Evolutionary conservation across 2,329 filamentous ascomycete species (phyloP), one percentile per base, ranked within the genome.

Genomic region (Aspergillus sclerotialis): DNA sequence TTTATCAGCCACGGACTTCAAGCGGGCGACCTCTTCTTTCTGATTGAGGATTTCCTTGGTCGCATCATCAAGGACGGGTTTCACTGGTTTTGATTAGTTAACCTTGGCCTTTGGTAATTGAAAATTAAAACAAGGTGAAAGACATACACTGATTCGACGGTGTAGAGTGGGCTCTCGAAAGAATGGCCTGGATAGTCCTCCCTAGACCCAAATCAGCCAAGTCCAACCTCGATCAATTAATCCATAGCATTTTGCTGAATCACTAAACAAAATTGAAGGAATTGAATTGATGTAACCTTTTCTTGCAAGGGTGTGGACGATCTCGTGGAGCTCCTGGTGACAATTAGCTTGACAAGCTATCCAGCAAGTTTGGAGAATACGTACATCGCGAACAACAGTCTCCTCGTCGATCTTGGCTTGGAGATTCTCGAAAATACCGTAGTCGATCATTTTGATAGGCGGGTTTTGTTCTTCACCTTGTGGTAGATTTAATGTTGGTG

Each of bases 371-470:
- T 37, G 48, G 51, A 19, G 11, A 24, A 7, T 14, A 45, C 55
- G 54, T 55, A 80, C 76, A 57, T 96, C 90, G 53, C 85, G 80
- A 35, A 94, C 80, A 35, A 75, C 71, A 7, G 78, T 74, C 58
- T 96, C 92, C 61, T 93, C 82, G 49, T 96, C 92, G 50, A 95
- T 86, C 61, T 89, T 89, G 39, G 75, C 69, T 64, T 95, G 90
- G 42, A 98, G 80, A 50, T 83, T 76, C 55, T 88, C 78, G 63
- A 96, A 95, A 60, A 96, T 85, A 46, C 76, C 73, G 40, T 85
- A 82, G 59, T 93, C 82, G 53, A 92, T 79, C 72, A 83, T 77
- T 37, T 64, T 67, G 36, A 46, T n/a, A n/a, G 19, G 34, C 45
- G 48, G 15, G 41, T 46, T 28, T 30, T 17, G 7, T 30, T 16